Conservation (phyloP, 1,139 yeast species). For the Saccharomyces hybrid region DNA sequence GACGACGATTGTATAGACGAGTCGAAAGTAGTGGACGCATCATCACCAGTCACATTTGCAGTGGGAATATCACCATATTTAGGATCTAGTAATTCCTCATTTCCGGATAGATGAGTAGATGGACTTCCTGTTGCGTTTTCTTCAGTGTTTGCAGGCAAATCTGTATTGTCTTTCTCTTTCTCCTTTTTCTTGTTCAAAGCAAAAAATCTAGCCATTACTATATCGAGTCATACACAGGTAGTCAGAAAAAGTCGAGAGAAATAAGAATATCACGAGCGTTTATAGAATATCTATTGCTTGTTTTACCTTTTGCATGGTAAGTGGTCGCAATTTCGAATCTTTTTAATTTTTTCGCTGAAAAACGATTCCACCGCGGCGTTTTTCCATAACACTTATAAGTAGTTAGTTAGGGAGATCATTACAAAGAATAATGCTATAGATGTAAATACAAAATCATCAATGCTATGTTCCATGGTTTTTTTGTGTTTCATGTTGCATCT, state of each 20-base stretch:
- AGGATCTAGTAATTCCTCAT: neutral
- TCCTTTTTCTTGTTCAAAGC: constrained; percentile 3
- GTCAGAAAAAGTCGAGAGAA: neutral
- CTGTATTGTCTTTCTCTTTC: neutral
- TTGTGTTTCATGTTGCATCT: neutral
- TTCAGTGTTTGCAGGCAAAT: neutral
- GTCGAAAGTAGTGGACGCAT: constrained; percentile 13
- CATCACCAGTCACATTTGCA: constrained; percentile 9
- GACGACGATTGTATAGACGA: constrained; percentile 22
- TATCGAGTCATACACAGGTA: neutral
- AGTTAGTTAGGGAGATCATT: neutral
- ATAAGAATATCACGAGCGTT: neutral
- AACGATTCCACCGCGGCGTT: neutral
- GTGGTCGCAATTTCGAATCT: neutral
- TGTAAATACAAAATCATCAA: neutral
- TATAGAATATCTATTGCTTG: neutral
- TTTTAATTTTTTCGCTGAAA: neutral
- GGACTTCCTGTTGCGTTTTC: neutral
- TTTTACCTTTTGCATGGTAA: neutral
- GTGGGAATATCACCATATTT: neutral
- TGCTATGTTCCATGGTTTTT: neutral
- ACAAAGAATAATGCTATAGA: neutral
- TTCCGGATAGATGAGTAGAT: neutral
- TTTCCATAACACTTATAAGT: neutral
- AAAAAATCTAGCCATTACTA: neutral